Conservation (phyloP, 371 early-diverging fungal species). For the Batrachochytrium dendrobatidis region DNA sequence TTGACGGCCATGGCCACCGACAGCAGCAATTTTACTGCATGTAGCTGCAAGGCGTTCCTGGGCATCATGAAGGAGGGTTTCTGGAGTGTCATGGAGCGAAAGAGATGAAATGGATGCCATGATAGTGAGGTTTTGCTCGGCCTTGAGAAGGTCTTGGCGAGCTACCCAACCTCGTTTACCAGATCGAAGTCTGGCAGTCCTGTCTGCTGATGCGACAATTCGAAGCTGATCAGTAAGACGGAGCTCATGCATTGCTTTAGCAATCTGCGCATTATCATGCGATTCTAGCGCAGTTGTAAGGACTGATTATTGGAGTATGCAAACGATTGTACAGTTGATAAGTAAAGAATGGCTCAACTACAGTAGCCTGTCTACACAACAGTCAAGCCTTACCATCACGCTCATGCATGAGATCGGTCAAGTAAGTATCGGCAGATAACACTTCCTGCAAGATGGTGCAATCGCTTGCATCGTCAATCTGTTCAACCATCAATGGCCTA, state of each 20-base stretch:
- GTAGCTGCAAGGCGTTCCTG: conserved; percentile 9
- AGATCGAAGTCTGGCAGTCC: conserved; percentile 63
- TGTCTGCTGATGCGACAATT: conserved; percentile 45
- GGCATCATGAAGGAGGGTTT: conserved; percentile 10
- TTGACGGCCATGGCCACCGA: conserved; percentile 29
- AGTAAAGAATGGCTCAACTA: not conserved
- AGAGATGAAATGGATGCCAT: not conserved
- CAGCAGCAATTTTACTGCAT: conserved; percentile 5
- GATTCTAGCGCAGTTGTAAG: conserved; percentile 18
- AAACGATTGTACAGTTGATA: not conserved
- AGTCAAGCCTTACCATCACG: conserved; percentile 20
- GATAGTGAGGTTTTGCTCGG: conserved; percentile 9
- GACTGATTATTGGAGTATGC: not conserved
- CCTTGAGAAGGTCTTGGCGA: conserved; percentile 51
- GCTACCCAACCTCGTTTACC: conserved; percentile 75
- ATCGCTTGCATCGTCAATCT: conserved; percentile 43
- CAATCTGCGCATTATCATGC: conserved; percentile 6
- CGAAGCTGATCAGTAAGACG: conserved; percentile 23
- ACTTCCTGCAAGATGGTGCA: conserved; percentile 46
- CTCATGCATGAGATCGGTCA: not conserved
- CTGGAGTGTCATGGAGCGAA: conserved; percentile 14
- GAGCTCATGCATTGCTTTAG: conserved; percentile 12
- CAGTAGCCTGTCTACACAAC: no score
- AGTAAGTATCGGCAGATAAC: not conserved
- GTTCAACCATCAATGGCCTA: conserved; percentile 69